Base-by-base conservation (phyloP, 2,329 filamentous ascomycete genomes). In the Cercospora berteroae region DNA sequence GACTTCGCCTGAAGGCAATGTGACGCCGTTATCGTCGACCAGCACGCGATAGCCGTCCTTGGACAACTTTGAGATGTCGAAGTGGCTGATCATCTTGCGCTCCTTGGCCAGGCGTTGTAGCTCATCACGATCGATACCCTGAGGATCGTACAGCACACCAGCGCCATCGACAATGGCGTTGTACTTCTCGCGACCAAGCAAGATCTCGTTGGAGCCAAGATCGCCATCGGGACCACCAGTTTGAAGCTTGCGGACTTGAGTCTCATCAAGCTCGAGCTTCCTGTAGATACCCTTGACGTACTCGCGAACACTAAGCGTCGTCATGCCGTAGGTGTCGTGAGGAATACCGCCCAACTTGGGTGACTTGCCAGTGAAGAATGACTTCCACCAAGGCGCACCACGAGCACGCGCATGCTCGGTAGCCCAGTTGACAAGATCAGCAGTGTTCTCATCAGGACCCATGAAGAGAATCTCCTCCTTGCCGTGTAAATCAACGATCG, bases 341-440 rank as follows among this genome's bases (percentile, higher is more conserved):
- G 95, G 95, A 73, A 99, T 99, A 77, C 95, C 95, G 70, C 95
- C 95, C 13, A 99, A 87, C 81, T 91, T 95, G 63, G 93, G 95
- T 74, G 93, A 97, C 86, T 99, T 99, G 77, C 95, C 95, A 2
- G 95, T 99, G 86, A 99, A 99, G 87, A 99, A 99, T 0, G 95
- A 99, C 85, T 99, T 99, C 95, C 95, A 99, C 93, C 94, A 99
- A 29, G 93, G 93, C 4, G 95, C 95, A 56, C 93, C 93, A 74
- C 95, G 89, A 69, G 84, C 83, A 62, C 93, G 88, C 68, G 95
- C 95, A 80, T 99, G 95, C 80, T 95, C 90, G 1, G 95, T 99
- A n/a, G 95, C 95, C 95, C 95, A 99, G 81, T 99, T 89, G 61
- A 99, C 95, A 36, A 99, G 86, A 76, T 97, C 93, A 23, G 95